Evolutionary conservation across 176 grass and related monocot species (phyloP).

Genomic region (Puya raimondii): DNA sequence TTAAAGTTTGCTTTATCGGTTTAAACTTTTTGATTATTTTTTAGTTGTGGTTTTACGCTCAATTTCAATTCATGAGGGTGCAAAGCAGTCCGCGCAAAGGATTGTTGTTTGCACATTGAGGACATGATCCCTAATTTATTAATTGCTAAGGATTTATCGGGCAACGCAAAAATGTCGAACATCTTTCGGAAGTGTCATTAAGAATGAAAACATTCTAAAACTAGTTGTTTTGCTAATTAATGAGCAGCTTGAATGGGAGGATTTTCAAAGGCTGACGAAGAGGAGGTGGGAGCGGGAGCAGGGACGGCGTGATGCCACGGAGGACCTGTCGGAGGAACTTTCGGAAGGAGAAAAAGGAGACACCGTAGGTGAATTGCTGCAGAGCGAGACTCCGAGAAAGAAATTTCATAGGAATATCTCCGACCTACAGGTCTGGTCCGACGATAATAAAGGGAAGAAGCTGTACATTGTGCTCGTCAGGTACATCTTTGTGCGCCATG

Average conservation of each 20-base stretch:
- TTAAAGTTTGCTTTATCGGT: no score
- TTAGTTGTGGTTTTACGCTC: no score
- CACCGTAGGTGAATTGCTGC: conserved; percentile 41
- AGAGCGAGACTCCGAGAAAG: conserved; percentile 40
- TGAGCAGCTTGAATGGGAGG: conserved; percentile 68
- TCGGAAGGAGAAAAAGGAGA: conserved; percentile 79
- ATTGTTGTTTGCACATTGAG: no score
- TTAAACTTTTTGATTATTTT: no score
- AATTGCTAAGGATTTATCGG: no score
- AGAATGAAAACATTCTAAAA: no score
- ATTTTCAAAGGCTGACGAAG: conserved; percentile 53
- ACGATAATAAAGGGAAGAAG: conserved; percentile 80
- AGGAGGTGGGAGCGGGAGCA: conserved; percentile 66
- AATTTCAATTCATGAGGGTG: no score
- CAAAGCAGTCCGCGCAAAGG: no score
- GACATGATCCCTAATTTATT: no score
- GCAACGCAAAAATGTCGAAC: no score
- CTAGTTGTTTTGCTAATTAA: background rate
- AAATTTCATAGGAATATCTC: conserved; percentile 76
- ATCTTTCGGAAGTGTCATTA: no score
- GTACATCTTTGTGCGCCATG: conserved; percentile 4
- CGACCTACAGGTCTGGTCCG: conserved; percentile 64
- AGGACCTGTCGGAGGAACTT: conserved; percentile 86
- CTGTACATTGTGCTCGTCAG: conserved; percentile 94
- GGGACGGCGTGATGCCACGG: conserved; percentile 54